Conservation (phyloP, 345 rosid species). For the Aquilaria malaccensis region DNA sequence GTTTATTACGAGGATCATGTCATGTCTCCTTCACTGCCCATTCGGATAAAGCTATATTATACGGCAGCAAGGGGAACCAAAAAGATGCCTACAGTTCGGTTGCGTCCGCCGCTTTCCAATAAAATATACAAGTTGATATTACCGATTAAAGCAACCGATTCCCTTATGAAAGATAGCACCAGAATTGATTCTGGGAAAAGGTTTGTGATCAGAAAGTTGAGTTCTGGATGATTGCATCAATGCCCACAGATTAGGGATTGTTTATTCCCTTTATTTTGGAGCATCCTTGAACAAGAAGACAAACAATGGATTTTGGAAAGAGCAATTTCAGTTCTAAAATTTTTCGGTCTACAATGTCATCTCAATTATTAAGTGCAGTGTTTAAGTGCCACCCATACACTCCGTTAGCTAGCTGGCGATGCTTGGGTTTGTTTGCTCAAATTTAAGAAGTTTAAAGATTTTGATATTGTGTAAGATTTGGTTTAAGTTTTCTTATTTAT, state of each 20-base stretch:
- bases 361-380: no score
- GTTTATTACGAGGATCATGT: constrained; percentile 18
- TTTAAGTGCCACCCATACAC: no score
- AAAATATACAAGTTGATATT: neutral
- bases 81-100: constrained; percentile 18
- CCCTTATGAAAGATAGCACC: constrained; percentile 22
- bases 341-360: no score
- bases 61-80: constrained; percentile 2
- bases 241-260: constrained; percentile 20
- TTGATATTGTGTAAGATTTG: no score
- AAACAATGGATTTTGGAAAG: constrained; percentile 5
- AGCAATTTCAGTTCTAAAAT: neutral
- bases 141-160: neutral
- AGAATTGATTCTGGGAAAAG: constrained; percentile 40
- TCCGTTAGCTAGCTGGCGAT: no score
- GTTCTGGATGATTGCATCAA: constrained; percentile 38
- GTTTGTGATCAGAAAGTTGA: constrained; percentile 22
- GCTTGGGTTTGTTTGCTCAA: no score
- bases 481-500: no score
- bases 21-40: constrained; percentile 11
- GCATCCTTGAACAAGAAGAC: constrained; percentile 15
- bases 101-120: constrained; percentile 1
- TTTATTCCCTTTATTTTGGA: constrained; percentile 21
- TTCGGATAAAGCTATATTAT: constrained; percentile 14
- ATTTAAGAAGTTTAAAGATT: no score